Conservation (phyloP, 768 basidiomycete genomes). For the Boletus vinaceobasis region DNA sequence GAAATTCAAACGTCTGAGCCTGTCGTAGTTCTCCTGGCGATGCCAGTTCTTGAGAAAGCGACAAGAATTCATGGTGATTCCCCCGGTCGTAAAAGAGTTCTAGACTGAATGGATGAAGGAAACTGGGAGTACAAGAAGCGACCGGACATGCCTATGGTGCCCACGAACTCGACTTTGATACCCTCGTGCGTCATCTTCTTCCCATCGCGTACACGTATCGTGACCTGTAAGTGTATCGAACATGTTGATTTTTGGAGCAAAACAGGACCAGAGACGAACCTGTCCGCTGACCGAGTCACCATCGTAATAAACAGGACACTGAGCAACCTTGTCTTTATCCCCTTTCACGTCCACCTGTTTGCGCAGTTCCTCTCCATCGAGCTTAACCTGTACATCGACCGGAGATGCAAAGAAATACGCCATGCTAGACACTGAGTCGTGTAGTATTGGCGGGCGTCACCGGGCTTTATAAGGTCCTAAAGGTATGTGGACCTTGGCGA, state of each 20-base stretch:
- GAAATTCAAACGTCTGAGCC: slow-evolving; percentile 94
- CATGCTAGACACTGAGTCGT: slow-evolving; percentile 27
- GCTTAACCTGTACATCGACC: slow-evolving; percentile 86
- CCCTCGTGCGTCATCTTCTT: slow-evolving; percentile 95
- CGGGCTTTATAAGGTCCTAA: not conserved
- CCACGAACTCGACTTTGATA: slow-evolving; percentile 96
- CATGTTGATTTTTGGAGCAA: not conserved
- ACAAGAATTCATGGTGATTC: slow-evolving; percentile 97
- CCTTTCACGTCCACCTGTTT: slow-evolving; percentile 88
- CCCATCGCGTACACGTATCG: slow-evolving; percentile 87
- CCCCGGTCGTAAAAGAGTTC: slow-evolving; percentile 96
- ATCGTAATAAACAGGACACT: slow-evolving; percentile 93
- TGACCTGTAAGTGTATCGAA: slow-evolving; percentile 48
- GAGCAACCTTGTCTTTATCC: slow-evolving; percentile 81
- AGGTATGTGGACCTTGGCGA: not conserved
- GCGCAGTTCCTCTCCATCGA: slow-evolving; percentile 82
- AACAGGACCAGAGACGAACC: slow-evolving; percentile 42
- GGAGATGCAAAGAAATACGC: slow-evolving; percentile 91
- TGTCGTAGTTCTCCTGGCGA: slow-evolving; percentile 96
- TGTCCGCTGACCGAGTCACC: slow-evolving; percentile 89
- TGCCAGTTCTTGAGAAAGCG: slow-evolving; percentile 91
- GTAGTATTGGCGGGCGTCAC: slow-evolving; percentile 3
- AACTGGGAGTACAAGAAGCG: not conserved
- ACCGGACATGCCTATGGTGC: slow-evolving; percentile 78
- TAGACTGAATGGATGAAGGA: not conserved